A percentile compares a stretch with the other conserved stretches of the same genome.
phyloP scores from a whole-genome alignment of 345 rosid species.

The Populus pruinosa region DNA sequence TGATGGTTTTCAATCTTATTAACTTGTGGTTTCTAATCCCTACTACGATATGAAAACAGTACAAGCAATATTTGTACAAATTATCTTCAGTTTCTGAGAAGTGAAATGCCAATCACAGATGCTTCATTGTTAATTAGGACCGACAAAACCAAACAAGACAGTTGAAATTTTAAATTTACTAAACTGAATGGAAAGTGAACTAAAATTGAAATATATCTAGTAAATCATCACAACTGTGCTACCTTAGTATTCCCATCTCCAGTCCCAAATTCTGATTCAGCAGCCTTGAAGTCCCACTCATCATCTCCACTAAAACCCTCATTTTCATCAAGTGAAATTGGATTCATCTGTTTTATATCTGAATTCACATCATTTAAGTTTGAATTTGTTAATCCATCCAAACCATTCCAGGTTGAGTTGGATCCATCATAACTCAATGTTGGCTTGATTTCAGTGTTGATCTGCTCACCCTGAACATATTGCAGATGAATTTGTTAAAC shows the following conservation, averaged over 20 bases:
- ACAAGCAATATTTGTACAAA: not conserved
- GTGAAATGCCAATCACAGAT: not conserved
- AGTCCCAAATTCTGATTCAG: slow-evolving; percentile 19
- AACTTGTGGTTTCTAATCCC: not conserved
- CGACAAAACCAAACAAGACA: slow-evolving; percentile 1
- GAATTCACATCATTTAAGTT: not conserved
- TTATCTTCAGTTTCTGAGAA: not conserved
- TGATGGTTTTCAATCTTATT: not conserved
- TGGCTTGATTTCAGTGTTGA: slow-evolving; percentile 7
- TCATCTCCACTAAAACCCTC: slow-evolving; percentile 23
- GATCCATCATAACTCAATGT: not conserved
- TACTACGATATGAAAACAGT: not conserved
- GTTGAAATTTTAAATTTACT: not conserved
- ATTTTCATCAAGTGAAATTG: slow-evolving; percentile 12
- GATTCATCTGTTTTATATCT: slow-evolving; percentile 7
- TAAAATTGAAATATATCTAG: not conserved
- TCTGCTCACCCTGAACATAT: slow-evolving; percentile 10
- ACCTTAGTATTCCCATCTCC: slow-evolving; percentile 9
- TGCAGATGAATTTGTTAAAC: not conserved
- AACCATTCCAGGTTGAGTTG: slow-evolving; percentile 12
- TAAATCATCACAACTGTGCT: not conserved
- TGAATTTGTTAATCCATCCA: slow-evolving; percentile 2
- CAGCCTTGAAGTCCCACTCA: slow-evolving; percentile 40
- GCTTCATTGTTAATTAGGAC: not conserved
- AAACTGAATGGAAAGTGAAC: not conserved